A percentile compares a stretch with the other conserved stretches of the same genome.
phyloP scores from a whole-genome alignment of 139 green algal species.

The Picochlorum sp. region DNA sequence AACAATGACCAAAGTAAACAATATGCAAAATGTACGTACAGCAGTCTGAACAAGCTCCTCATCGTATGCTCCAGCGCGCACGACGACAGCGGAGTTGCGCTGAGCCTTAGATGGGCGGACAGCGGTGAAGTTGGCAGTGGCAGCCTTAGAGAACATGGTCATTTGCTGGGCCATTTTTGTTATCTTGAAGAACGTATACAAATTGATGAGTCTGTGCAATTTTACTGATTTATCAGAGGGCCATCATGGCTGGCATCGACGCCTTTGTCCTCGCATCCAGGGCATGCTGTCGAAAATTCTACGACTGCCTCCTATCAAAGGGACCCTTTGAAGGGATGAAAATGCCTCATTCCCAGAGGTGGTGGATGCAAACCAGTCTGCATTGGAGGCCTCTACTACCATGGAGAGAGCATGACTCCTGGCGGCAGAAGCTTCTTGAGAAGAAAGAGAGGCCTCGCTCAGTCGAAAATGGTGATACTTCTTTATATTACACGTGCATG shows the following conservation, averaged over 20 bases:
- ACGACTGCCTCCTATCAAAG: too few relatives aligned
- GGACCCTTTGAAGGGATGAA: too few relatives aligned
- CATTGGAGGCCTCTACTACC: too few relatives aligned
- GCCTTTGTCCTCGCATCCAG: too few relatives aligned
- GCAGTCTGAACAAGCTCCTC: slow-evolving; percentile 82
- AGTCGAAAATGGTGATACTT: too few relatives aligned
- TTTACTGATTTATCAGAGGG: slow-evolving; percentile 1
- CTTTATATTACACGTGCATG: background rate
- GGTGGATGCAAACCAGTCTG: too few relatives aligned
- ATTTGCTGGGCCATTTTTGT: slow-evolving; percentile 9
- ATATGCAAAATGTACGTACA: slow-evolving; percentile 33
- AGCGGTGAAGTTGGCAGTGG: background rate
- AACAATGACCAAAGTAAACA: background rate
- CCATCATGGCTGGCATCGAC: background rate
- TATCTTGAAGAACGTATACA: background rate
- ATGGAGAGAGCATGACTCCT: too few relatives aligned
- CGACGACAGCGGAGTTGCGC: slow-evolving; percentile 18
- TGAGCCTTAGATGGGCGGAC: slow-evolving; percentile 1
- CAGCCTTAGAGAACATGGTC: slow-evolving; percentile 11
- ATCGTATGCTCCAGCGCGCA: slow-evolving; percentile 64
- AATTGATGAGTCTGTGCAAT: background rate
- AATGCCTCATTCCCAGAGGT: too few relatives aligned
- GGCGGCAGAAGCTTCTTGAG: too few relatives aligned
- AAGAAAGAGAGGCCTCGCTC: too few relatives aligned
- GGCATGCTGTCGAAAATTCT: too few relatives aligned